A percentile compares a stretch with the other conserved stretches of the same genome.
Conservation (phyloP, 805 yeast genomes). For the Schizosaccharomyces octosporus region DNA sequence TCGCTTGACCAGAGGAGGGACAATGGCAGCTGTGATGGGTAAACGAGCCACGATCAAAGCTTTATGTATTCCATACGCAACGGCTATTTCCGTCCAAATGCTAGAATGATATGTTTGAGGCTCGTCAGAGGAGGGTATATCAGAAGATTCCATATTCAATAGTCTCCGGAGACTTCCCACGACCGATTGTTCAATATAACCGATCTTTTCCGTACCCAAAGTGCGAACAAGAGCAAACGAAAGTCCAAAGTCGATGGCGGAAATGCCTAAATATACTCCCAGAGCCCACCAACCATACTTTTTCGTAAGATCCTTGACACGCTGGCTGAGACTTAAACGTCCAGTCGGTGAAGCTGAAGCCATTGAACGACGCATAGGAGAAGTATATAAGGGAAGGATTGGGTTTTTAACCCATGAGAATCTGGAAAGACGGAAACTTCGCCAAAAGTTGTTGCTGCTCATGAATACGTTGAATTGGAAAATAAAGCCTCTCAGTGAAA, state of each 20-base stretch:
- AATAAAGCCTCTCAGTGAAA: too few relatives aligned
- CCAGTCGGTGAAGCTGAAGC: neutral
- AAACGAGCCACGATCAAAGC: slow-evolving; percentile 49
- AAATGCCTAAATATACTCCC: slow-evolving; percentile 56
- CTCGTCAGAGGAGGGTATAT: neutral
- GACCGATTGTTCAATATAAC: slow-evolving; percentile 34
- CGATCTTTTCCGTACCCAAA: slow-evolving; percentile 61
- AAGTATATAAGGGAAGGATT: neutral
- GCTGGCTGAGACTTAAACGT: neutral
- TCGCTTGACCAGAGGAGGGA: slow-evolving; percentile 48
- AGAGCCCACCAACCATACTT: slow-evolving; percentile 82
- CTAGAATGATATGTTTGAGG: slow-evolving; percentile 4
- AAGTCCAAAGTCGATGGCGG: slow-evolving; percentile 55
- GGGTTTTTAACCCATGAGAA: neutral
- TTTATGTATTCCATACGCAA: slow-evolving; percentile 87
- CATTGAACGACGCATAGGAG: neutral
- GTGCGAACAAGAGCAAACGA: slow-evolving; percentile 67
- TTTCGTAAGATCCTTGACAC: slow-evolving; percentile 36
- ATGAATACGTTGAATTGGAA: neutral
- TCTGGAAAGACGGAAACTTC: neutral
- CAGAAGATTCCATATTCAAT: neutral
- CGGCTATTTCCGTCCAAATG: slow-evolving; percentile 46
- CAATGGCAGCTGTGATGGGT: slow-evolving; percentile 77
- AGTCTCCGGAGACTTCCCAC: slow-evolving; percentile 7
- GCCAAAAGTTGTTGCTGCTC: neutral